Evolutionary conservation across 805 yeast genomes (phyloP), one percentile per base, ranked within the genome.

Genomic region (Yamadazyma phyllophila): DNA sequence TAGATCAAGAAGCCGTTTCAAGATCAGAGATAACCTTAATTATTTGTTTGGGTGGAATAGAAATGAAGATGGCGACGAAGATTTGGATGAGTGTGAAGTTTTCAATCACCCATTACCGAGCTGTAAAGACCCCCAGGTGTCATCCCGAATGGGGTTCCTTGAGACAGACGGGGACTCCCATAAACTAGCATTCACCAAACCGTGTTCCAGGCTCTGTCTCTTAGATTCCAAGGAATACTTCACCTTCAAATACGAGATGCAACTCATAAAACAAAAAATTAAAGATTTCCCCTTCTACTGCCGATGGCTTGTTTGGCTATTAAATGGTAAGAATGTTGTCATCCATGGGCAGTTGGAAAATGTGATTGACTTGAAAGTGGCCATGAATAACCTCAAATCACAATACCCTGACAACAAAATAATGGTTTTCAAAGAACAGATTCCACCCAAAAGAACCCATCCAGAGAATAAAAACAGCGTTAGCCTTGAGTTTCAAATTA

Each of bases 161-260:
- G 17, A 26, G 10, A 26, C 33, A n/a, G 34, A 32, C 6, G 24
- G 15, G 13, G 34, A 7, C 14, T n/a, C 7, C 9, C 13, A 15
- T 7, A 36, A 37, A 3, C n/a, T 36, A 10, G 9, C 20, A 13
- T 38, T 26, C 38, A 11, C 26, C 30, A 47, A 54, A 24, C 63
- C 63, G 1, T 37, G 48, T 26, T 48, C 56, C 10, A 51, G 60
- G 39, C 26, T 50, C n/a, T 61, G 56, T 1, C 26, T 58, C 10
- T 11, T 50, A 4, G 44, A 49, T 30, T 43, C 40, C 12, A 34
- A 40, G 16, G 56, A 57, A 41, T 44, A 40, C 32, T 32, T 34
- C 1, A 36, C 39, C 2, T 43, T 51, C 31, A 35, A 44, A 10
- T 52, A 43, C 29, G 58, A 59, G 41, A 41, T 56, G 15, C 24